Evolutionary conservation across 2,329 filamentous ascomycete genomes (phyloP).

Genomic region (Penicillium sp.): DNA sequence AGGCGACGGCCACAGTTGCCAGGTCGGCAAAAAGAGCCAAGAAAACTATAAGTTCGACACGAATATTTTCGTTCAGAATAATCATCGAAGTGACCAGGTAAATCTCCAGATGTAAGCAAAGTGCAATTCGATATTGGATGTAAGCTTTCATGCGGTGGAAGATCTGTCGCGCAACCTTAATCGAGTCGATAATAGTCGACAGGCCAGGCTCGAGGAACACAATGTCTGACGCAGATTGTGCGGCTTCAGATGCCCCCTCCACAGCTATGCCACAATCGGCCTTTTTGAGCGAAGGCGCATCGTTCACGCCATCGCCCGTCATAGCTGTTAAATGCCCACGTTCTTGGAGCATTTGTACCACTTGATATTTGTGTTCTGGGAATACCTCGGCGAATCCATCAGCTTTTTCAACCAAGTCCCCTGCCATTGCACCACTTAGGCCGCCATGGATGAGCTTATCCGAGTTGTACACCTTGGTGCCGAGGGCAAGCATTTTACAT

Average conservation of each 20-base stretch:
- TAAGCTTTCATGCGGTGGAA: constrained; percentile 81
- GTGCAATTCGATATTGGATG: constrained; percentile 76
- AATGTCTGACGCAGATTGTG: constrained; percentile 73
- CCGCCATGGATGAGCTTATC: constrained; percentile 77
- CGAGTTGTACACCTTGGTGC: constrained; percentile 81
- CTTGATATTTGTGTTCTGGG: constrained; percentile 76
- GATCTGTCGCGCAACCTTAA: constrained; percentile 74
- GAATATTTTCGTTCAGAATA: constrained; percentile 78
- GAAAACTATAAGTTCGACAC: constrained; percentile 76
- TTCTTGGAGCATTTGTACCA: constrained; percentile 76
- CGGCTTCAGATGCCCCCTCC: constrained; percentile 72
- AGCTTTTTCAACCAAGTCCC: constrained; percentile 75
- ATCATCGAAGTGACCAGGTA: constrained; percentile 79
- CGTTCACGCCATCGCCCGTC: constrained; percentile 77
- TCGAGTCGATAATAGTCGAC: constrained; percentile 72
- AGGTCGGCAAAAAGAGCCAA: constrained; percentile 79
- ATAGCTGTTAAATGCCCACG: constrained; percentile 73
- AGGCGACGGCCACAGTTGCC: constrained; percentile 79
- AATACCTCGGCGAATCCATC: constrained; percentile 76
- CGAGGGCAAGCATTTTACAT: constrained; percentile 78
- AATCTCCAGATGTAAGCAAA: constrained; percentile 74
- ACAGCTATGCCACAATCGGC: constrained; percentile 76
- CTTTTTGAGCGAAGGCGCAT: constrained; percentile 74
- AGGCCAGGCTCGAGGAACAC: constrained; percentile 74
- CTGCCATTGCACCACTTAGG: constrained; percentile 71